These are phyloP conservation scores for Aspergillus latus DNA, from an alignment of 2,329 filamentous ascomycete genomes.

Conservation along the genomic window DNA sequence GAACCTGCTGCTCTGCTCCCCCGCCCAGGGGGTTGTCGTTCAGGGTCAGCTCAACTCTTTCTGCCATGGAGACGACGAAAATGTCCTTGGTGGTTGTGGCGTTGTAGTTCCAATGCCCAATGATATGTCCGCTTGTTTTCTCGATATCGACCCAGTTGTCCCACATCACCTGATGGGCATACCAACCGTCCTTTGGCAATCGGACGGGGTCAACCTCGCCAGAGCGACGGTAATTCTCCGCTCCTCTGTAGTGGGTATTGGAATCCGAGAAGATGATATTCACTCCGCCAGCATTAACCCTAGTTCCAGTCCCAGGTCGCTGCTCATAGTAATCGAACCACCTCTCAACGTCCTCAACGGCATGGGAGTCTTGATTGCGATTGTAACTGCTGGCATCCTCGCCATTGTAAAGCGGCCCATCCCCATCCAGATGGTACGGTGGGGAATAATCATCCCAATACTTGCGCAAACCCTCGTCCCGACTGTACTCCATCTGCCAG, in stretches of 20 bases:
- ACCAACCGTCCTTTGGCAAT: slow-evolving; percentile 8
- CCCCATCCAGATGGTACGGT: not conserved
- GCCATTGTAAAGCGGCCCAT: not conserved
- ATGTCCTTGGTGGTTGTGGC: slow-evolving; percentile 5
- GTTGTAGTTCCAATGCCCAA: slow-evolving; percentile 14
- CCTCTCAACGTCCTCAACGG: slow-evolving; percentile 6
- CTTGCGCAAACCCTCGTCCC: not conserved
- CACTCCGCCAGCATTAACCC: slow-evolving; percentile 8
- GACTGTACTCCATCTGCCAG: not conserved
- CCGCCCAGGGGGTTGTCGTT: not conserved
- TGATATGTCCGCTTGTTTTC: slow-evolving; percentile 3
- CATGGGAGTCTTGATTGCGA: not conserved
- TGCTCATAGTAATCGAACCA: slow-evolving; percentile 10
- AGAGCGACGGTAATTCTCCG: slow-evolving; percentile 9
- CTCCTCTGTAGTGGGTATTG: slow-evolving; percentile 5
- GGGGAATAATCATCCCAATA: not conserved
- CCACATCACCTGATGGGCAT: slow-evolving; percentile 14
- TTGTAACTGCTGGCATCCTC: not conserved
- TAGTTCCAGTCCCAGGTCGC: slow-evolving; percentile 5
- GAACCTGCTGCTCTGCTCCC: slow-evolving; percentile 3
- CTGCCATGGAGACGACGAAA: slow-evolving; percentile 5
- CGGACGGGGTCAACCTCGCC: slow-evolving; percentile 7
- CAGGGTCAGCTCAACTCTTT: slow-evolving; percentile 4
- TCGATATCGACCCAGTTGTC: slow-evolving; percentile 13
- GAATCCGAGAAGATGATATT: slow-evolving; percentile 11